Conservation (phyloP, 139 green algal species). For the Micractinium sp. region DNA sequence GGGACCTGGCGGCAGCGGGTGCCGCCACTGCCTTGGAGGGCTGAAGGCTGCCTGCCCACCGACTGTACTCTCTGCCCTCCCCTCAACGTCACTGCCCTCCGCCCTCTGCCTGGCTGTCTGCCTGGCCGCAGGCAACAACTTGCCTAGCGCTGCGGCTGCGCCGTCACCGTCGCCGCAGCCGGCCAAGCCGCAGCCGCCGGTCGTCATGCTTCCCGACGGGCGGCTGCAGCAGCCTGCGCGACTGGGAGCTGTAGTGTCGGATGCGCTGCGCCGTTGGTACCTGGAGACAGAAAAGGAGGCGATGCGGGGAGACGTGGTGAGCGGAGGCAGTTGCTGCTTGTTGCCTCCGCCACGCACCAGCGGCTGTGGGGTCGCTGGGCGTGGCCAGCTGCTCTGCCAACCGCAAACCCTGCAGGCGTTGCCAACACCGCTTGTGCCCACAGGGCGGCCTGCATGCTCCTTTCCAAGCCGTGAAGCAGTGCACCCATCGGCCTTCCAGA, state of each 20-base stretch:
- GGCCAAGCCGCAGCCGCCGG: slow-evolving; percentile 14
- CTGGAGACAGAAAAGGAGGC: slow-evolving; percentile 77
- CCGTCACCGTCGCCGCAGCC: slow-evolving; percentile 4
- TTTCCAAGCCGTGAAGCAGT: not conserved
- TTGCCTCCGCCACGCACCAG: too few relatives aligned
- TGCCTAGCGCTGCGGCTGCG: not conserved
- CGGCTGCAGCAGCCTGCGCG: slow-evolving; percentile 20
- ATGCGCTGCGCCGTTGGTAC: slow-evolving; percentile 82
- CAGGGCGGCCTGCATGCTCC: too few relatives aligned
- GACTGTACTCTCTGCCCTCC: not conserved
- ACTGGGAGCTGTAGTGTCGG: slow-evolving; percentile 64
- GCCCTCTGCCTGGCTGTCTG: not conserved
- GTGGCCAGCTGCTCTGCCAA: not conserved
- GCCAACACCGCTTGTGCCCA: too few relatives aligned
- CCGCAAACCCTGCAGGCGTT: not conserved
- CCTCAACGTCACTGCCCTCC: not conserved
- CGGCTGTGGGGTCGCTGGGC: too few relatives aligned
- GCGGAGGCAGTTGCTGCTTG: not conserved
- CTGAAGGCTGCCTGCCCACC: not conserved
- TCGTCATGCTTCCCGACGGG: slow-evolving; percentile 41
- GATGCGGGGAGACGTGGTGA: slow-evolving; percentile 61
- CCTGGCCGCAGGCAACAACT: not conserved
- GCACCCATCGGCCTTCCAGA: too few relatives aligned
- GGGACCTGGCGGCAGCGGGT: not conserved
- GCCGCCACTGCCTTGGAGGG: not conserved